Base-by-base conservation (phyloP, 345 rosid species). In the Viola odorata region DNA sequence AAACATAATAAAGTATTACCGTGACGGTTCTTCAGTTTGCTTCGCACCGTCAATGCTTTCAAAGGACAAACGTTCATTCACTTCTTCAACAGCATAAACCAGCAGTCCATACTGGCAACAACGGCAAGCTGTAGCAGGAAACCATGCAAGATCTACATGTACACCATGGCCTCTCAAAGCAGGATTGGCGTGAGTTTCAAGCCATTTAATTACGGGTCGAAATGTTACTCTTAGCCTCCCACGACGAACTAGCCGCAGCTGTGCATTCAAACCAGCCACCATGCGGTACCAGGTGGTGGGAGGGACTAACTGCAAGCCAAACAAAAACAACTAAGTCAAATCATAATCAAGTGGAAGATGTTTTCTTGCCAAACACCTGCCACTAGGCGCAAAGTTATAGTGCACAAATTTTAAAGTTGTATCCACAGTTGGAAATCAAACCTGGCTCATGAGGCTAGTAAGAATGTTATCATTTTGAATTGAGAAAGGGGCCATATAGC, bases 181-280 rank as follows among this genome's bases (percentile, higher is more conserved):
- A 40, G 97, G 94, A 77, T 91, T 91, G 49, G 95, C 99, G 69
- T 91, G 88, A 37, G 88, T 88, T 78, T 86, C 96, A 76, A 95
- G 80, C 99, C 97, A 95, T 70, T 47, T 81, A 47, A 91, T 67
- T 63, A 91, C 85, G 57, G 88, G 72, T 64, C 75, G 76, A 70
- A 91, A 85, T 57, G 99, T 85, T 48, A 73, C 76, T 73, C 73
- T 77, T 52, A 95, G 72, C 61, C 85, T 79, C 64, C 99, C 97
- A 68, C 85, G 83, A 39, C 82, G 78, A 84, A 95, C 99, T 61
- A 91, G 77, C 60, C 99, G 96, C 61, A 91, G 68, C 68, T 88
- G 97, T 58, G 92, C 96, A 85, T 88, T 95, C 75, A 95, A 79
- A 85, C 99, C 99, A 70, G 97, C 95, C 74, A 85, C 91, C 78